Evolutionary conservation across 305 asterid genomes (phyloP).

Genomic region (Galium porrigens): DNA sequence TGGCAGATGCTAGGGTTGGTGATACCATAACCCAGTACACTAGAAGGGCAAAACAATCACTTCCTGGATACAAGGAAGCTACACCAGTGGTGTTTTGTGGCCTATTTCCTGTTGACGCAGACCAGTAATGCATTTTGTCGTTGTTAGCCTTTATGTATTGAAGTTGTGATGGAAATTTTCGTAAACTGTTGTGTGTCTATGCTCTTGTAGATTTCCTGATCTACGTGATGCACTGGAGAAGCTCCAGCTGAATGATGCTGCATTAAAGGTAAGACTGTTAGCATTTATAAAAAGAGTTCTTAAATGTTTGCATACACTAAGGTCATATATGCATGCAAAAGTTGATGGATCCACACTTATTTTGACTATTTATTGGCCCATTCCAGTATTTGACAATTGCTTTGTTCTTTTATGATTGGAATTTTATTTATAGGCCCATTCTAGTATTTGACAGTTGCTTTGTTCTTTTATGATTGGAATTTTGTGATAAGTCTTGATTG

Average conservation of each 20-base stretch:
- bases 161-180: slow-evolving; percentile 7
- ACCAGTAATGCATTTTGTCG: slow-evolving; percentile 45
- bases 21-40: slow-evolving; percentile 76
- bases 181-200: slow-evolving; percentile 12
- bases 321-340: background rate
- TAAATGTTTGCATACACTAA: background rate
- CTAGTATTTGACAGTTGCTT: background rate
- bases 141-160: slow-evolving; percentile 10
- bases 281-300: background rate
- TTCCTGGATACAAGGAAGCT: slow-evolving; percentile 93
- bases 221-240: slow-evolving; percentile 95
- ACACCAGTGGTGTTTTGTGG: slow-evolving; percentile 99
- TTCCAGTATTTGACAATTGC: background rate
- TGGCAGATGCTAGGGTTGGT: slow-evolving; percentile 99
- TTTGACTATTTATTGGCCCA: background rate
- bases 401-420: background rate
- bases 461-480: background rate
- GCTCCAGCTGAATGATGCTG: slow-evolving; percentile 94
- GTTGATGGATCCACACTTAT: background rate
- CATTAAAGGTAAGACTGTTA: slow-evolving; percentile 50
- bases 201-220: slow-evolving; percentile 52
- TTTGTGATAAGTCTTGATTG: slow-evolving; percentile 1
- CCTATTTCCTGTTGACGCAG: slow-evolving; percentile 91
- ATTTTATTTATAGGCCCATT: background rate
- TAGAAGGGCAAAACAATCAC: slow-evolving; percentile 66